Percentiles rank a stretch among this genome's conserved stretches.
Evolutionary conservation across 108 stramenopile species (phyloP).

Genomic region (Schizochytrium sp.): DNA sequence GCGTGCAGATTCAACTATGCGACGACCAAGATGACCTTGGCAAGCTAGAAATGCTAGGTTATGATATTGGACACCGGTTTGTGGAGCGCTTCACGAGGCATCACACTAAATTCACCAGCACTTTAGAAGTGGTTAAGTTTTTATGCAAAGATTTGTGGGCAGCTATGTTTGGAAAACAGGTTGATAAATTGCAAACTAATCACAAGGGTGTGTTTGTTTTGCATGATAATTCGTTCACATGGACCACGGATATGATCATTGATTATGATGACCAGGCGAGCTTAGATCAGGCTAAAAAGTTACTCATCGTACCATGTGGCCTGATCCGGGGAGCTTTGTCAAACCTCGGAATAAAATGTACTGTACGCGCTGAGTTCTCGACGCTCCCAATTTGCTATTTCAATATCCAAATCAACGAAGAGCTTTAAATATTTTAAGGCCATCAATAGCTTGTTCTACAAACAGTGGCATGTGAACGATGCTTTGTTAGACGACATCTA

Average conservation of each 20-base stretch:
- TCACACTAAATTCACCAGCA: conserved; percentile 35
- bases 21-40: conserved; percentile 26
- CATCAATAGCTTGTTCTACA: no score
- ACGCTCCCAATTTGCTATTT: conserved; percentile 90
- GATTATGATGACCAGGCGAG: conserved; percentile 60
- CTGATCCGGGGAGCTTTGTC: conserved; percentile 88
- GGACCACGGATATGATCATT: conserved; percentile 48
- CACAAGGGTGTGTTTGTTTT: conserved; percentile 92
- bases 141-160: conserved; percentile 94
- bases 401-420: conserved; percentile 86
- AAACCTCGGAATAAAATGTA: conserved; percentile 86
- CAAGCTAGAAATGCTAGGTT: conserved; percentile 89
- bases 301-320: conserved; percentile 83
- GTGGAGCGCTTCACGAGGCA: conserved; percentile 85
- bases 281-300: neutral
- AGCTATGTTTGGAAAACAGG: conserved; percentile 90
- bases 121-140: conserved; percentile 92
- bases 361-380: conserved; percentile 90
- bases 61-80: conserved; percentile 86
- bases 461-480: no score
- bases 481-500: no score
- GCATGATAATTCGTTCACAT: conserved; percentile 76
- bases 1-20: neutral
- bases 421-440: neutral
- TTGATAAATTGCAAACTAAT: conserved; percentile 95